Evolutionary conservation across 1,284 basidiomycete species (phyloP), one percentile per base, ranked within the genome.

Genomic region (Erythrobasidium hasegawianum): DNA sequence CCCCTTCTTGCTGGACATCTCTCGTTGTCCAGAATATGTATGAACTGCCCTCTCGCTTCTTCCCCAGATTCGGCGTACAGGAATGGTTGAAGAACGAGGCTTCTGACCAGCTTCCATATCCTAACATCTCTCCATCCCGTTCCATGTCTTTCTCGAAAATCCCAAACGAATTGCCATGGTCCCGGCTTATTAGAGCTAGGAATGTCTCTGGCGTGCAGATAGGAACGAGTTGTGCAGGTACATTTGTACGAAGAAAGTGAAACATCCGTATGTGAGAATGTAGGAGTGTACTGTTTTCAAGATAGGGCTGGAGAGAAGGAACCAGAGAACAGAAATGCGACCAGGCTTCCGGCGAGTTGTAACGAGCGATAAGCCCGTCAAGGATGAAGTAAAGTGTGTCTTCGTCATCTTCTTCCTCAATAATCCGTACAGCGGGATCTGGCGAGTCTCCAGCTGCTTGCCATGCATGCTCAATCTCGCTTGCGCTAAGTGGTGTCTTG

Each of bases 11-110:
- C 38, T 14, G 7, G 1, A 72, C 52, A 14, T 67, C 70, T 16
- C 59, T 20, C 2, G 40, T 50, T 1, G 59, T 27, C 26, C 29
- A 27, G 61, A 74, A 74, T 2, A 45, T n/a, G 70, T 70, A 74
- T 1, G 40, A 16, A 1, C 70, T 61, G 7, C 71, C 73, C 0
- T 50, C 18, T 16, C 70, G 54, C 5, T 39, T 13, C 38, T 70
- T 68, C 1, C 38, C 20, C 4, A 73, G 41, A 45, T 66, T 68
- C 2, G 73, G 70, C 24, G 18, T 18, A 57, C 73, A 74, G 2
- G 71, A 70, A 59, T 74, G 73, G 47, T 74, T 74, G 64, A 74
- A 74, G 68, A 71, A 74, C 16, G 70, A 71, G 0, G 71, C 72
- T 39, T 58, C 49, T 29, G 70, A 59, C 71, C 71, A 74, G 7